phyloP scores from a whole-genome alignment of 371 early-diverging fungal species.

The Mortierella sp. region DNA sequence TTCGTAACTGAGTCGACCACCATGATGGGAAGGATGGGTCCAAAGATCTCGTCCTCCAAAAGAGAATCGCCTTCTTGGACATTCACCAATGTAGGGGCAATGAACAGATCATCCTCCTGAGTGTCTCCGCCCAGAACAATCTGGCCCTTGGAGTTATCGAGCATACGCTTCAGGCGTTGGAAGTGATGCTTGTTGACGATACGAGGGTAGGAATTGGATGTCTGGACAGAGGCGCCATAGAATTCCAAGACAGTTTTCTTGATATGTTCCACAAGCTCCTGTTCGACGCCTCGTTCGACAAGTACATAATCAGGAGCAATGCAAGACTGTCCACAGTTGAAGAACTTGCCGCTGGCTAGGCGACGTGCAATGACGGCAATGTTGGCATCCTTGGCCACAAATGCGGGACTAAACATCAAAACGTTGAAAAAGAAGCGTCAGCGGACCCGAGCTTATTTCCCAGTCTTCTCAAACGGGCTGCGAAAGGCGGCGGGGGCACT shows the following conservation, averaged over 20 bases:
- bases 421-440: too few species aligned
- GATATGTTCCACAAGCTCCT: slow-evolving; percentile 62
- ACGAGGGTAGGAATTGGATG: slow-evolving; percentile 68
- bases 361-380: slow-evolving; percentile 73
- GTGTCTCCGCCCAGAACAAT: slow-evolving; percentile 67
- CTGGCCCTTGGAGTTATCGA: slow-evolving; percentile 64
- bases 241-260: slow-evolving; percentile 59
- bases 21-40: slow-evolving; percentile 88
- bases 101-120: slow-evolving; percentile 66
- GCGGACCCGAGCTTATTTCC: too few species aligned
- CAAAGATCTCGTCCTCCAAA: slow-evolving; percentile 85
- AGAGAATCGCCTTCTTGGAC: slow-evolving; percentile 57
- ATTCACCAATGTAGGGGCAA: slow-evolving; percentile 77
- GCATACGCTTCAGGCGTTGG: slow-evolving; percentile 66
- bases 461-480: too few species aligned
- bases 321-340: slow-evolving; percentile 90
- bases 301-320: slow-evolving; percentile 89
- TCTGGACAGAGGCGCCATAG: slow-evolving; percentile 62
- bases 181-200: slow-evolving; percentile 79
- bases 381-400: slow-evolving; percentile 75
- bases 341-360: slow-evolving; percentile 80
- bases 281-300: slow-evolving; percentile 51
- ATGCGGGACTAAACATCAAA: slow-evolving; percentile 66
- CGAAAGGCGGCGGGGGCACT: too few species aligned
- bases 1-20: slow-evolving; percentile 70